Evolutionary conservation across 2,329 filamentous ascomycete genomes (phyloP).

Genomic region (Fusarium pininemorale): DNA sequence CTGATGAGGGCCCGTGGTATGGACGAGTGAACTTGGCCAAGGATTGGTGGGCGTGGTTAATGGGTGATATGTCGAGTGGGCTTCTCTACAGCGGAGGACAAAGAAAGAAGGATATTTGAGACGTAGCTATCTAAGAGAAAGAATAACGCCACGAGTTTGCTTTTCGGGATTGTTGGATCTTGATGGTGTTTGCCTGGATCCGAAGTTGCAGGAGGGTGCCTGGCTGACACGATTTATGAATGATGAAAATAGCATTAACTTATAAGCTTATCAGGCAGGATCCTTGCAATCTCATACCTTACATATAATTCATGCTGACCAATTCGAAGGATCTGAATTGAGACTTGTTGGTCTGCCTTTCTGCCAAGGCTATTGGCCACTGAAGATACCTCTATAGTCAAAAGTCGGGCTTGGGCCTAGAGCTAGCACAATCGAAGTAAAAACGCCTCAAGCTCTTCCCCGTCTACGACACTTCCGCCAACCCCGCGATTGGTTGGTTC

Average conservation of each 20-base stretch:
- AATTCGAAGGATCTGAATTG: not conserved
- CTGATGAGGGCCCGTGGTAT: slow-evolving; percentile 49
- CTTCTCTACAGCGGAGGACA: slow-evolving; percentile 42
- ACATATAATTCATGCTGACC: not conserved
- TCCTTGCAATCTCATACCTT: not conserved
- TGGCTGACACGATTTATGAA: not conserved
- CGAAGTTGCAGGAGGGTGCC: not conserved
- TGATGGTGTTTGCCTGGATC: not conserved
- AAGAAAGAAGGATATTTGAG: slow-evolving; percentile 38
- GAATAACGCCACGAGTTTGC: not conserved
- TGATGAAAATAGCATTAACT: not conserved
- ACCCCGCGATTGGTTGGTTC: not conserved
- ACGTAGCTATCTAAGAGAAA: not conserved
- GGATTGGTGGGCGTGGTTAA: slow-evolving; percentile 45
- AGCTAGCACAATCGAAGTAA: not conserved
- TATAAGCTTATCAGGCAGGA: not conserved
- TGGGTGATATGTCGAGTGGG: slow-evolving; percentile 46
- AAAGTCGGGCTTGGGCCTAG: not conserved
- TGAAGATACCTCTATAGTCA: not conserved
- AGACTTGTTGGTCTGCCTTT: not conserved
- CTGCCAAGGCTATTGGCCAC: not conserved
- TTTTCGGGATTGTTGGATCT: not conserved
- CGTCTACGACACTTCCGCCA: not conserved
- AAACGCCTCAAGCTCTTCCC: not conserved
- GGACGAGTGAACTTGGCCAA: slow-evolving; percentile 44